phyloP scores from a whole-genome alignment of 805 yeast genomes.

The Ascoidea rubescens region DNA sequence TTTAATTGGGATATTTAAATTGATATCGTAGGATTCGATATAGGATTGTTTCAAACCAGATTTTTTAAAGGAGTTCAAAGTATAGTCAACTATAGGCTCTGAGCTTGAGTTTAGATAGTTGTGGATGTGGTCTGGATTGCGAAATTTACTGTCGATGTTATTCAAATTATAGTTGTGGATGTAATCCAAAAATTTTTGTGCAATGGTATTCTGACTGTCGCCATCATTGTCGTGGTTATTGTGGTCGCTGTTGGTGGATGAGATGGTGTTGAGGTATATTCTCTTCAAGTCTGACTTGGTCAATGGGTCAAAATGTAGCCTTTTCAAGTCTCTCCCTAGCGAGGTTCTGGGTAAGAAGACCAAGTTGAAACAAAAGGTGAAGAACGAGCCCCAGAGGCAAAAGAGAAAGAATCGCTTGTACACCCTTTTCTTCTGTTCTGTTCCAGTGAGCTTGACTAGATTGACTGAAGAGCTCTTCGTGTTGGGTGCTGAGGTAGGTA shows the following conservation, averaged over 20 bases:
- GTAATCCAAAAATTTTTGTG: conserved; percentile 9
- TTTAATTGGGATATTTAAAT: conserved; percentile 25
- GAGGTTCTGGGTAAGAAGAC: conserved; percentile 80
- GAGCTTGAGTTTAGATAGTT: conserved; percentile 24
- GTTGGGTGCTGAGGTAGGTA: too few relatives aligned
- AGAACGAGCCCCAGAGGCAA: conserved; percentile 33
- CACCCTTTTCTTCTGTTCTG: background rate
- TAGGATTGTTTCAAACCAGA: conserved; percentile 18
- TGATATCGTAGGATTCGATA: conserved; percentile 11
- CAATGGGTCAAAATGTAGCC: conserved; percentile 52
- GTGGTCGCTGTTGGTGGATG: conserved; percentile 20
- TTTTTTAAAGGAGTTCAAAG: background rate
- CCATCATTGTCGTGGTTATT: conserved; percentile 20
- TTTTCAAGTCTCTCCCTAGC: conserved; percentile 61
- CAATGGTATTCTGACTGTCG: conserved; percentile 10
- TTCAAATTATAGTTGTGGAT: conserved; percentile 14
- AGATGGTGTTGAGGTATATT: conserved; percentile 26
- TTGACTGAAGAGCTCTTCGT: too few relatives aligned
- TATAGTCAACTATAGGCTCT: background rate
- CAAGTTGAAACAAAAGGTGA: conserved; percentile 43
- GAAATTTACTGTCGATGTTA: too few relatives aligned
- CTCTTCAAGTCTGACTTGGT: conserved; percentile 63
- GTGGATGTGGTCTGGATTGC: too few relatives aligned
- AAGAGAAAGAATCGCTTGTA: conserved; percentile 26
- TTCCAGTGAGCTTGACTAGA: too few relatives aligned